Evolutionary conservation across 495 filamentous ascomycete genomes (phyloP).

Genomic region (Mytilinidion resinicola): DNA sequence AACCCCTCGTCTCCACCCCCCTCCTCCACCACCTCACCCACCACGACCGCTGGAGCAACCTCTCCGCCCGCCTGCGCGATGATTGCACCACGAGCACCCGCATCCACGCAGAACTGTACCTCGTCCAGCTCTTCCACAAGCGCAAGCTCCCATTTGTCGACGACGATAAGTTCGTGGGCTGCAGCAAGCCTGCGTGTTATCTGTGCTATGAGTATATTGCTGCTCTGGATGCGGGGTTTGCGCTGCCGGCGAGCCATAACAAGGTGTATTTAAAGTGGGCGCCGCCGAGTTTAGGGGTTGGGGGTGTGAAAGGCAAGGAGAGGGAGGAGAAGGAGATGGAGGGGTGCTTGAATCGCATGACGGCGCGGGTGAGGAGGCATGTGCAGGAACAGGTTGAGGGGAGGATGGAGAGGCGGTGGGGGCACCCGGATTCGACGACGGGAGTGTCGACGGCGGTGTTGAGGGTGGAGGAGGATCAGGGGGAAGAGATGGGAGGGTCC

Average conservation of each 20-base stretch:
- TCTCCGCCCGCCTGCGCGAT: neutral
- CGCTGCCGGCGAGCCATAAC: neutral
- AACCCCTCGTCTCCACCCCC: neutral
- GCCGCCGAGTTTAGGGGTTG: neutral
- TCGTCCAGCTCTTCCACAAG: neutral
- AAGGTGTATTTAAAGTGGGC: neutral
- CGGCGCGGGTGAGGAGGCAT: neutral
- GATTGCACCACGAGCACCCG: neutral
- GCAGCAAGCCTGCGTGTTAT: slow-evolving; percentile 1
- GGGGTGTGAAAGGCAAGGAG: neutral
- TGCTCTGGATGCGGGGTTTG: neutral
- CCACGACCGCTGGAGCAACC: neutral
- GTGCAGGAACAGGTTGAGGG: neutral
- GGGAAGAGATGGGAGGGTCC: too few species aligned
- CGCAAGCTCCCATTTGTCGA: neutral
- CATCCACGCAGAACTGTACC: neutral
- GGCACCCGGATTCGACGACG: neutral
- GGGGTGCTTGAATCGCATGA: neutral
- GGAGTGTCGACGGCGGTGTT: neutral
- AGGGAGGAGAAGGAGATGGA: neutral
- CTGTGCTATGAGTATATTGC: neutral
- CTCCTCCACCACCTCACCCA: neutral
- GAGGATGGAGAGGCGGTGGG: neutral
- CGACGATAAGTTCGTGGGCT: neutral
- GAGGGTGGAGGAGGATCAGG: too few species aligned